Evolutionary conservation across 495 filamentous ascomycete genomes (phyloP).

Genomic region (Penicillium desertorum): DNA sequence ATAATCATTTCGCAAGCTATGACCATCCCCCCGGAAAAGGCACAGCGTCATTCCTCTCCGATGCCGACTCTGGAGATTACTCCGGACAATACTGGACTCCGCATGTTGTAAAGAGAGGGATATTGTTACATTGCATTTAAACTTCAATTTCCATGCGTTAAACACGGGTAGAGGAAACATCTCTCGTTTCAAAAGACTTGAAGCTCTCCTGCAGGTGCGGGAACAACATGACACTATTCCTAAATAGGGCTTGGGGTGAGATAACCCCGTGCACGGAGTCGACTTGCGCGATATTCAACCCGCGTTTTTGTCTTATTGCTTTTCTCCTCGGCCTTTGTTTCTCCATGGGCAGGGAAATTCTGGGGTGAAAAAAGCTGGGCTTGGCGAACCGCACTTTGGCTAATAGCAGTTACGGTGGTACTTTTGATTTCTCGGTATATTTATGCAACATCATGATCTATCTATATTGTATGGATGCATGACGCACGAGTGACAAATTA

Average conservation of each 20-base stretch:
- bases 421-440: no score
- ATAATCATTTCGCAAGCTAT: background rate
- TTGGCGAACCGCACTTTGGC: constrained; percentile 27
- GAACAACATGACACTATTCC: constrained; percentile 14
- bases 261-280: background rate
- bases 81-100: no score
- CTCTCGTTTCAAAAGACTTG: constrained; percentile 13
- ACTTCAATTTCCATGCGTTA: background rate
- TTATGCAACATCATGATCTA: no score
- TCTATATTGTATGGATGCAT: no score
- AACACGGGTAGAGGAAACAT: constrained; percentile 1
- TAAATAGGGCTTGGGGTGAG: constrained; percentile 8
- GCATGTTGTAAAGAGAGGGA: background rate
- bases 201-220: constrained; percentile 24
- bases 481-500: background rate
- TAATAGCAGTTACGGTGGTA: background rate
- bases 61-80: background rate
- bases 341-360: constrained; percentile 25
- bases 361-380: constrained; percentile 26
- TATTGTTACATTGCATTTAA: constrained; percentile 1
- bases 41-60: background rate
- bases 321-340: constrained; percentile 6
- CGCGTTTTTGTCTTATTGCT: background rate
- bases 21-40: background rate
- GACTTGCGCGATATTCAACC: background rate